These are phyloP conservation scores for Artemisia tridentata DNA, from an alignment of 129 eudicot genomes.

Conservation along the genomic window DNA sequence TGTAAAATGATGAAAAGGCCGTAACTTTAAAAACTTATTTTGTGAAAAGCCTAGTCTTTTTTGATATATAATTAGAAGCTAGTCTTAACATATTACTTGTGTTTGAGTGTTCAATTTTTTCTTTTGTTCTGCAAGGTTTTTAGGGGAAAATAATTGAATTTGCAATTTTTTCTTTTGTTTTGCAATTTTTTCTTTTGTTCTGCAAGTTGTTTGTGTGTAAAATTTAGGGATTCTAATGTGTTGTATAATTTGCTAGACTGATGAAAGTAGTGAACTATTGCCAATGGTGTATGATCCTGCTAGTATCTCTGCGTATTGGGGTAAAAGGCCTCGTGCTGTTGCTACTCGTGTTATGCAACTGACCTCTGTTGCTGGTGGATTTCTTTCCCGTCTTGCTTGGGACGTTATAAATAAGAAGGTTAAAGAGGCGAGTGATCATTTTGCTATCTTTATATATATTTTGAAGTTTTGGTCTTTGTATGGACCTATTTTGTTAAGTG, in stretches of 20 bases:
- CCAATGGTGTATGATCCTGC: slow-evolving; percentile 92
- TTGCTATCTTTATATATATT: not conserved
- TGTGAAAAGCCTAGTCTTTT: too few species aligned
- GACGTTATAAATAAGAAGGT: too few species aligned
- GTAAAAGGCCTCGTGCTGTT: slow-evolving; percentile 96
- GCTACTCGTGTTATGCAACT: slow-evolving; percentile 84
- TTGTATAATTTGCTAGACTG: slow-evolving; percentile 52
- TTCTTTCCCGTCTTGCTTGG: slow-evolving; percentile 87
- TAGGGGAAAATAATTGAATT: too few species aligned
- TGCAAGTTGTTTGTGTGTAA: not conserved
- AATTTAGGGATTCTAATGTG: slow-evolving; percentile 1
- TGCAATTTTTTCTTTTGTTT: too few species aligned
- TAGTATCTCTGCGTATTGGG: slow-evolving; percentile 89
- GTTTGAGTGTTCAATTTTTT: too few species aligned
- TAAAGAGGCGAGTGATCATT: slow-evolving; percentile 63
- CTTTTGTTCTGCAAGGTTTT: too few species aligned
- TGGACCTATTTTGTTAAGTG: not conserved
- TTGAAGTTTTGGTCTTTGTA: slow-evolving; percentile 1
- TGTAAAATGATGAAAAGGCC: too few species aligned
- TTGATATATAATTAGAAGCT: too few species aligned
- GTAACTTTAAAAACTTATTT: too few species aligned
- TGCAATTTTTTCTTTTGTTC: too few species aligned
- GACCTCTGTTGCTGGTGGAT: slow-evolving; percentile 95
- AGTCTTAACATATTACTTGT: too few species aligned
- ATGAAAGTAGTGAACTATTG: slow-evolving; percentile 84